Conservation (phyloP, 176 grass and related monocot species). For the Lolium perenne region DNA sequence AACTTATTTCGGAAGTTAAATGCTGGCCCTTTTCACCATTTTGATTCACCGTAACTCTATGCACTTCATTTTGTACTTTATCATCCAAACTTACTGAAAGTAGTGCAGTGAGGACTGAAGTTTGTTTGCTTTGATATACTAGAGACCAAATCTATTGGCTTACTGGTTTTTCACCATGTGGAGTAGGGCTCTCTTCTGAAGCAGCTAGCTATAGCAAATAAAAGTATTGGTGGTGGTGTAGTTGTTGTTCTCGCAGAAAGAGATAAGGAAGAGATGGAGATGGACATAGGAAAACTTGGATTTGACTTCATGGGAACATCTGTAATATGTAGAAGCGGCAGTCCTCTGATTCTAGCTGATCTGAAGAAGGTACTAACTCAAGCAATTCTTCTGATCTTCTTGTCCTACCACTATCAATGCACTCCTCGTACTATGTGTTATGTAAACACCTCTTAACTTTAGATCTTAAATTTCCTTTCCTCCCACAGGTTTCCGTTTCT, state of each 20-base stretch:
- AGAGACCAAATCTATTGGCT: not conserved
- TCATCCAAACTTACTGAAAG: conserved; percentile 3
- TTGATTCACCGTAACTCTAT: not conserved
- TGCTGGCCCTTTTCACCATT: not conserved
- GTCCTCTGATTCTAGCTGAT: conserved; percentile 92
- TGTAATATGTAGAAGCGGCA: conserved; percentile 96
- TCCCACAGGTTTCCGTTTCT: conserved; percentile 89
- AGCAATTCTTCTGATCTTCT: not conserved
- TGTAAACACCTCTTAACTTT: conserved; percentile 33
- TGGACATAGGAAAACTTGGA: conserved; percentile 94
- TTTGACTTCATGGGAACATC: conserved; percentile 99
- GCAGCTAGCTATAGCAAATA: conserved; percentile 98
- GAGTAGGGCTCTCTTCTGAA: conserved; percentile 93
- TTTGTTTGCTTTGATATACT: not conserved
- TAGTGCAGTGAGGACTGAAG: conserved; percentile 5
- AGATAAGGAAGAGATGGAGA: conserved; percentile 98
- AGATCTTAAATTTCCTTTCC: conserved; percentile 23
- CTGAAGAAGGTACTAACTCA: conserved; percentile 70
- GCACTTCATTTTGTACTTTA: conserved; percentile 12
- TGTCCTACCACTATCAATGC: not conserved
- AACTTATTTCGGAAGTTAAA: not conserved
- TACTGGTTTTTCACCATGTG: conserved; percentile 23
- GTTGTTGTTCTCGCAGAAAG: conserved; percentile 98
- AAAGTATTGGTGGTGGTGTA: conserved; percentile 96
- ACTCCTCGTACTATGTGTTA: conserved; percentile 32